Base-by-base conservation (phyloP, 495 filamentous ascomycete genomes). In the Hamigera avellanea region DNA sequence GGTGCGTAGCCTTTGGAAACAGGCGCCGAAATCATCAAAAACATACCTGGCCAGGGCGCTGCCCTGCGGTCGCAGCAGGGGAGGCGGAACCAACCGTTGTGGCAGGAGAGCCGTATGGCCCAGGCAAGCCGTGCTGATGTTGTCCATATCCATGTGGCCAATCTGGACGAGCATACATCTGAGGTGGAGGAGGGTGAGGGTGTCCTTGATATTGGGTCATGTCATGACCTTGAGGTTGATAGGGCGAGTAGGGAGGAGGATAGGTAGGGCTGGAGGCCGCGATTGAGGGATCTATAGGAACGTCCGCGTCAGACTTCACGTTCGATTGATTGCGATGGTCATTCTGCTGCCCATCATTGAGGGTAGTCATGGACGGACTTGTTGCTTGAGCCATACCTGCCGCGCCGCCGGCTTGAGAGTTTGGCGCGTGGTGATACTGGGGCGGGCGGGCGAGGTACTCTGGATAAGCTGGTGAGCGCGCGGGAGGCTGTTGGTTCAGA, bases 281-380 rank as follows among this genome's bases (percentile, higher is more conserved):
- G 49, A 95, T 91, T 48, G 86, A 88, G 45, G 89, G 86, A 93
- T 98, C 91, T 95, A 94, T 83, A 82, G 86, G 87, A 68, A 91
- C 75, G 75, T 86, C 79, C 76, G 73, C 72, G 86, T 94, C 81
- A 94, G 86, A 89, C 62, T 83, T 86, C 59, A 75, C 69, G 68
- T 78, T 78, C 55, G 76, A 66, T 52, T 71, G 66, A 52, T 62
- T 66, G 61, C 70, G 65, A 67, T 62, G 61, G 64, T 70, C 70
- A 65, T 81, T 73, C 71, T 73, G 70, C 63, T 75, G 73, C 53
- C 69, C 72, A 62, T 74, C 78, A 80, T 81, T 76, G 70, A 74
- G 72, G 67, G 81, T 68, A 75, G 75, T 72, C 70, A 80, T 74
- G 60, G 82, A 93, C 86, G 84, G 82, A 95, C 86, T 95, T 81